Percentiles rank a stretch among this genome's conserved stretches.
Conservation (phyloP, 169 alveolate genomes). For the Cryptosporidium sp. region DNA sequence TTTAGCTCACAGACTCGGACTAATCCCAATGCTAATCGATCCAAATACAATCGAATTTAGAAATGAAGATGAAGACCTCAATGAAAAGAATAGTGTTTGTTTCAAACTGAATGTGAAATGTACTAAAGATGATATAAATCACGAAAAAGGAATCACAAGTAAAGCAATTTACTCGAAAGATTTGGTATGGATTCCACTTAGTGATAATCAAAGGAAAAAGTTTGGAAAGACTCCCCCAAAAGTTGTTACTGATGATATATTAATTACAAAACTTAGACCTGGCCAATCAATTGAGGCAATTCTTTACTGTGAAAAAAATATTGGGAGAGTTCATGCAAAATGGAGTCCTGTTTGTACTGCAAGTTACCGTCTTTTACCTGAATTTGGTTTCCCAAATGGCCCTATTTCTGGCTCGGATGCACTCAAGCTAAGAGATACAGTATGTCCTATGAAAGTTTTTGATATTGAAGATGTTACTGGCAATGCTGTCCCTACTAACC, state of each 20-base stretch:
- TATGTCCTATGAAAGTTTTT: conserved; percentile 96
- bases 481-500: conserved; percentile 88
- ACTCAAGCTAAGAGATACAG: conserved; percentile 84
- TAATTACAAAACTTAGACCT: conserved; percentile 95
- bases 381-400: conserved; percentile 79
- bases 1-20: conserved; percentile 97
- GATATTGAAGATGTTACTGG: conserved; percentile 90
- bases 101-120: conserved; percentile 81
- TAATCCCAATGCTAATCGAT: conserved; percentile 95
- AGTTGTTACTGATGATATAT: conserved; percentile 94
- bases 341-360: conserved; percentile 99
- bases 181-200: conserved; percentile 93
- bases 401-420: conserved; percentile 90
- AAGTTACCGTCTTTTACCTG: conserved; percentile 94
- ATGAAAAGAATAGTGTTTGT: conserved; percentile 84
- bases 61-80: conserved; percentile 83
- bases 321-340: conserved; percentile 98
- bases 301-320: conserved; percentile 94
- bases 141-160: conserved; percentile 67
- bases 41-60: conserved; percentile 91
- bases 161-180: conserved; percentile 90
- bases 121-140: conserved; percentile 43
- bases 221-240: conserved; percentile 88
- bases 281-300: conserved; percentile 92
- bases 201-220: conserved; percentile 87